Base-by-base conservation (phyloP, 2,329 filamentous ascomycete genomes). In the Dothistroma pini region DNA sequence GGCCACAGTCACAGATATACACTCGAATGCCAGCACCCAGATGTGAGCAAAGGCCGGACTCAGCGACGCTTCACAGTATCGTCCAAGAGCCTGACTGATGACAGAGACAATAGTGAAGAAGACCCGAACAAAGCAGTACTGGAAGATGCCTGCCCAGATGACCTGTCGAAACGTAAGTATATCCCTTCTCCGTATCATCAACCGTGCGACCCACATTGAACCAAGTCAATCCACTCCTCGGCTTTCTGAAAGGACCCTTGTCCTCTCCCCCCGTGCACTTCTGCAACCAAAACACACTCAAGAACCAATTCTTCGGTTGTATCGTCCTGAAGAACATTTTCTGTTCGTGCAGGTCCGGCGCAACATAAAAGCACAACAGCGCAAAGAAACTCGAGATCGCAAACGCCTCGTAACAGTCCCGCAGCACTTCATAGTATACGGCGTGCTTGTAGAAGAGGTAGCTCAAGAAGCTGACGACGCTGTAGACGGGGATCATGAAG, bases 401-500 rank as follows among this genome's bases (percentile, higher is more conserved):
- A 70, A 96, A 93, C 11, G 91, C 90, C 78, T 96, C 91, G 75
- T 96, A 96, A 76, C 90, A 93, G 74, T 95, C 89, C 69, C 89
- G 86, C 49, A 93, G 79, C 56, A 95, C 87, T 71, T 90, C 83
- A 74, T 89, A 95, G 78, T 96, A 96, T 59, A 95, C 84, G 54
- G 88, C 86, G 70, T 92, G 84, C 73, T 83, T 84, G 79, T 95
- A 93, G 78, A 84, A 92, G 66, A 83, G 81, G 68, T 91, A 85
- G 62, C 86, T 87, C 41, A 93, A 81, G 72, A 90, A 90, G 35
- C 89, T 87, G 21, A 91, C 87, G 44, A 86, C 80, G 55, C 88
- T 82, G 75, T 96, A 96, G 63, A 96, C 81, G 44, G 91, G 91
- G 54, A 96, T 85, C 90, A 96, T 93, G 74, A 93, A 87, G 29